Percentiles rank a stretch among this genome's conserved stretches.
Conservation (phyloP, 495 filamentous ascomycete genomes). For the Neurospora cerealis region DNA sequence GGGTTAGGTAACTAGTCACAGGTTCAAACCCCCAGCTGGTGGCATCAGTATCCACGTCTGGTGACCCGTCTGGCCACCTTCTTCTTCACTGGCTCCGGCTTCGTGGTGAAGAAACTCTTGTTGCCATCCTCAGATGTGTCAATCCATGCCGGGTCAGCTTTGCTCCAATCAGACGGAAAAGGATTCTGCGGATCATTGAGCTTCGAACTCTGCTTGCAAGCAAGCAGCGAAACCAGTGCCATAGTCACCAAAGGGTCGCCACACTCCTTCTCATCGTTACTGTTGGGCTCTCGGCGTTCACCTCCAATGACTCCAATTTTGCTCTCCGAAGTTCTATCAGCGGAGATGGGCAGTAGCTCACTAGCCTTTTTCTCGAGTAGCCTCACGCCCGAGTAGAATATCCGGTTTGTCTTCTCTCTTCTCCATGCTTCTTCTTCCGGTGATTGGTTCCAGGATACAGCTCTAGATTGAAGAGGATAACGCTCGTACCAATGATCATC, state of each 20-base stretch:
- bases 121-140: constrained; percentile 22
- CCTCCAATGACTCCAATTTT: constrained; percentile 21
- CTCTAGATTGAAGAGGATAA: not conserved
- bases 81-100: constrained; percentile 9
- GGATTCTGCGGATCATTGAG: not conserved
- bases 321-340: constrained; percentile 5
- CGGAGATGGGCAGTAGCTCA: not conserved
- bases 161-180: constrained; percentile 7
- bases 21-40: not conserved
- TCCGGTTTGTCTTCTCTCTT: constrained; percentile 10
- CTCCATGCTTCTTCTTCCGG: not conserved
- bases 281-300: constrained; percentile 21
- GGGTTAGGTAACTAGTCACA: not conserved
- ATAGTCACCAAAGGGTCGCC: constrained; percentile 29
- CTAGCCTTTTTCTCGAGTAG: constrained; percentile 14
- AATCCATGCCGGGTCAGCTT: constrained; percentile 15
- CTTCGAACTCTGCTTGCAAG: constrained; percentile 13
- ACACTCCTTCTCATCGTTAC: constrained; percentile 20
- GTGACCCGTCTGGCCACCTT: constrained; percentile 2
- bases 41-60: constrained; percentile 14
- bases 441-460: not conserved
- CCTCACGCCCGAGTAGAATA: constrained; percentile 25
- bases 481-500: constrained; percentile 4
- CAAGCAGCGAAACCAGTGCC: constrained; percentile 24
- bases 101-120: constrained; percentile 21